A percentile compares a stretch with the other conserved stretches of the same genome.
These are phyloP conservation scores for Tylopilus rubrobrunneus DNA, from an alignment of 768 basidiomycete genomes.

Conservation along the genomic window DNA sequence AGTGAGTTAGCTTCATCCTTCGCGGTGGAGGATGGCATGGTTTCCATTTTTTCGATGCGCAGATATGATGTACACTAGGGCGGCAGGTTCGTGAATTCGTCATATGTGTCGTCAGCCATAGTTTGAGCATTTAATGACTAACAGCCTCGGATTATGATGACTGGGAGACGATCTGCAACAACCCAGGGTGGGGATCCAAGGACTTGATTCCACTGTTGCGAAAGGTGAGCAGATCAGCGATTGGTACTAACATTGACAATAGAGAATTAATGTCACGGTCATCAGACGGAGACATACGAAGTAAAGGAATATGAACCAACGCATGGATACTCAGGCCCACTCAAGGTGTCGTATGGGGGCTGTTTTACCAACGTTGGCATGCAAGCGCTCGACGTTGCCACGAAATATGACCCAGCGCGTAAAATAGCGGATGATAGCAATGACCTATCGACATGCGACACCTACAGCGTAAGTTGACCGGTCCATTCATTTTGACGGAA, in stretches of 20 bases:
- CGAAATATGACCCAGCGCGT: constrained; percentile 44
- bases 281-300: constrained; percentile 1
- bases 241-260: not conserved
- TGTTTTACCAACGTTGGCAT: constrained; percentile 34
- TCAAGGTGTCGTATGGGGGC: not conserved
- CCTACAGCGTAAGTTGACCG: constrained; percentile 40
- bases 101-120: not conserved
- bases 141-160: constrained; percentile 50
- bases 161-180: constrained; percentile 21
- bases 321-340: not conserved
- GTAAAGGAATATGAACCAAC: not conserved
- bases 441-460: constrained; percentile 38
- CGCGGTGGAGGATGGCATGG: not conserved
- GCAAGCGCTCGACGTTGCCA: constrained; percentile 45
- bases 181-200: constrained; percentile 1
- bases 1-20: not conserved
- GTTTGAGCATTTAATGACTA: not conserved
- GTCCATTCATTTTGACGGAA: not conserved
- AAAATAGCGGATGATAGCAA: constrained; percentile 39
- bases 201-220: not conserved
- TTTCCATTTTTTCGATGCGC: not conserved
- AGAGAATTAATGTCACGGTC: not conserved
- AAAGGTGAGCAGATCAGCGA: not conserved
- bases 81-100: not conserved
- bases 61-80: constrained; percentile 3